These are phyloP conservation scores for Oryza glaberrima DNA, from an alignment of 176 grass and related monocot species.

Conservation along the genomic window DNA sequence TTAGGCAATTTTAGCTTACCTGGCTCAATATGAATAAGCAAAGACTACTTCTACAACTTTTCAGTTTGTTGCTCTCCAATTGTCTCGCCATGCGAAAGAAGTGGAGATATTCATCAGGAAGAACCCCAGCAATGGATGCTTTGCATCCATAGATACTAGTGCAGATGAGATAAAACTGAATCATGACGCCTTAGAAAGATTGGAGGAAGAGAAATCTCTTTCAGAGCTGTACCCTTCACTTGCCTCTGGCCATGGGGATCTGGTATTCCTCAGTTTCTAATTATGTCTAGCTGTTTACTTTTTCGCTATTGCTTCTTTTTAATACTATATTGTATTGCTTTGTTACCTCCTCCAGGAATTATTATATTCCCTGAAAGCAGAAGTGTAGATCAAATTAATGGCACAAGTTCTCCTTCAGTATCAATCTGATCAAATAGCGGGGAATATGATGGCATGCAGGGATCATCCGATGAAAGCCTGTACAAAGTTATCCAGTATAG, in stretches of 20 bases:
- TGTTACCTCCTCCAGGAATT: constrained; percentile 44
- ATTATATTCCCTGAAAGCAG: constrained; percentile 51
- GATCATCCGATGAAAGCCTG: constrained; percentile 38
- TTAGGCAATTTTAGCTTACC: not conserved
- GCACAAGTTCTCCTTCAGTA: not conserved
- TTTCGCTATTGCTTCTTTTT: not conserved
- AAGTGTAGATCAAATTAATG: constrained; percentile 7
- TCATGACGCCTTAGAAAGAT: constrained; percentile 37
- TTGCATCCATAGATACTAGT: constrained; percentile 6
- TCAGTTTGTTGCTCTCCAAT: constrained; percentile 59
- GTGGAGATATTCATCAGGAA: constrained; percentile 58
- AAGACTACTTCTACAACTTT: constrained; percentile 16
- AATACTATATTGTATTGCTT: not conserved
- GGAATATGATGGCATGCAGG: not conserved
- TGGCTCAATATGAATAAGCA: constrained; percentile 12
- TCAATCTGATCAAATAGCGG: not conserved
- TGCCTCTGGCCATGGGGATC: constrained; percentile 43
- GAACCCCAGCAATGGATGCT: constrained; percentile 9
- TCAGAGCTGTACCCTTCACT: constrained; percentile 47
- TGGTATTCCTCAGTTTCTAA: constrained; percentile 41
- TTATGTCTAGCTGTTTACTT: constrained; percentile 14
- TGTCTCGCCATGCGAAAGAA: constrained; percentile 51
- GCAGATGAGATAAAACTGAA: constrained; percentile 8
- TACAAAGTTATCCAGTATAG: constrained; percentile 47
- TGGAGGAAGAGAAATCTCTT: constrained; percentile 55